Evolutionary conservation across 805 yeast genomes (phyloP), one percentile per base, ranked within the genome.

Genomic region (Metschnikowia hibisci): DNA sequence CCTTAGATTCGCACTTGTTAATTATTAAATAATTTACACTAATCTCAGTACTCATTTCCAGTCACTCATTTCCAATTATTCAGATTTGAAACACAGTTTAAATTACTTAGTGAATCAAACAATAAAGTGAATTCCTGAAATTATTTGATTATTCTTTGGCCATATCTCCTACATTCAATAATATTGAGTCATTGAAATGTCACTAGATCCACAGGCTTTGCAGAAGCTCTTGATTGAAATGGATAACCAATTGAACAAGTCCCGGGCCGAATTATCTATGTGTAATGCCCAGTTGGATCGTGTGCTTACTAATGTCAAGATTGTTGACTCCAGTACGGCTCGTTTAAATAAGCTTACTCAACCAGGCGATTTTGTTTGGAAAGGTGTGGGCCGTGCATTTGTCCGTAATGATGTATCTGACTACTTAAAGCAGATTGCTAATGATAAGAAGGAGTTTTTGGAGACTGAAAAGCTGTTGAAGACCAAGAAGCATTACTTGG

Each of bases 311-410:
- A 76, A 75, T 52, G 63, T 76, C 51, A 73, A 70, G 52, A 59
- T 84, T 37, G 74, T 81, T 15, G 74, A 75, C 20, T 67, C 78
- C 34, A 83, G 95, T 7, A 63, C 73, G 27, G 58, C 71, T 27
- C 85, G 84, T 51, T 67, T 88, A 39, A 67, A 64, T 20, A 51
- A 54, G 33, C 50, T 65, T 23, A 69, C 77, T 33, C 55, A 52
- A 38, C 52, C 55, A 3, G 57, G 74, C 11, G 71, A 67, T 8
- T 67, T 67, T 15, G 90, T 89, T 4, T 89, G 95, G 93, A 79
- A 86, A 58, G 87, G 95, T 4, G 77, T 87, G 28, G 97, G 97
- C 23, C 84, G 84, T 62, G 77, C 87, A 25, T 85, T 84, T 59
- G 64, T 84, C 8, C 61, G 66, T 34, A 71, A 71, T 4, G 69